A percentile compares a stretch with the other conserved stretches of the same genome.
phyloP scores from a whole-genome alignment of 495 filamentous ascomycete species.

The Bacidia rubella region DNA sequence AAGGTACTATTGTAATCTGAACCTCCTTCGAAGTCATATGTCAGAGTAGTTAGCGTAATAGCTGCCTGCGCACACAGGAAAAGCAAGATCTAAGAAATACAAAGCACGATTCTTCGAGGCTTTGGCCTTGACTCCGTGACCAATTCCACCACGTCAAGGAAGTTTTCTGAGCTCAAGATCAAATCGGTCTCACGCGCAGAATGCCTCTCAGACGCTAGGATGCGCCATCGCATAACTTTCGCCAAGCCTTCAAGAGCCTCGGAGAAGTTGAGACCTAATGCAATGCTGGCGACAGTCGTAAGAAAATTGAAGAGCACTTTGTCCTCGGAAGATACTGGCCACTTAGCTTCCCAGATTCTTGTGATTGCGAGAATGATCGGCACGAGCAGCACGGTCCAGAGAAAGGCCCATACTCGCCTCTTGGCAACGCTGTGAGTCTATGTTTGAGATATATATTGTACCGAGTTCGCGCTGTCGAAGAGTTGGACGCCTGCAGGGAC shows the following conservation, averaged over 20 bases:
- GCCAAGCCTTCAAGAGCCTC: conserved; percentile 18
- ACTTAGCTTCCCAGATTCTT: too few species aligned
- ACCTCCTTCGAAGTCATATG: too few species aligned
- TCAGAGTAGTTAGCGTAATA: conserved; percentile 14
- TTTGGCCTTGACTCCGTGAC: conserved; percentile 10
- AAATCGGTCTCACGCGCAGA: conserved; percentile 13
- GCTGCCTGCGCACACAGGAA: conserved; percentile 11
- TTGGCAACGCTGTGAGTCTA: too few species aligned
- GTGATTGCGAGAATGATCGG: too few species aligned
- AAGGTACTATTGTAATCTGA: too few species aligned
- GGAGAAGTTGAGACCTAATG: conserved; percentile 15
- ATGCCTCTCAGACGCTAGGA: conserved; percentile 7
- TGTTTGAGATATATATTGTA: too few species aligned
- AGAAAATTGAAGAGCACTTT: conserved; percentile 15
- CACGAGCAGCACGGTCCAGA: too few species aligned
- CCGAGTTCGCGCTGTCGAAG: too few species aligned
- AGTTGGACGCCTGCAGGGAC: too few species aligned
- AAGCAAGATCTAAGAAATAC: neutral
- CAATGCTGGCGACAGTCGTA: conserved; percentile 12
- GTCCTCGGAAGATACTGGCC: too few species aligned
- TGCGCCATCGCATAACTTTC: conserved; percentile 14
- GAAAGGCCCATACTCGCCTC: too few species aligned
- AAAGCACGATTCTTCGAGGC: neutral
- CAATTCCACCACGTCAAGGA: conserved; percentile 8
- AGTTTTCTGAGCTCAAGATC: conserved; percentile 12